Percentiles rank a stretch among this genome's conserved stretches.
Conservation (phyloP, 2,329 filamentous ascomycete genomes). For the Sclerotiophoma versabilis region DNA sequence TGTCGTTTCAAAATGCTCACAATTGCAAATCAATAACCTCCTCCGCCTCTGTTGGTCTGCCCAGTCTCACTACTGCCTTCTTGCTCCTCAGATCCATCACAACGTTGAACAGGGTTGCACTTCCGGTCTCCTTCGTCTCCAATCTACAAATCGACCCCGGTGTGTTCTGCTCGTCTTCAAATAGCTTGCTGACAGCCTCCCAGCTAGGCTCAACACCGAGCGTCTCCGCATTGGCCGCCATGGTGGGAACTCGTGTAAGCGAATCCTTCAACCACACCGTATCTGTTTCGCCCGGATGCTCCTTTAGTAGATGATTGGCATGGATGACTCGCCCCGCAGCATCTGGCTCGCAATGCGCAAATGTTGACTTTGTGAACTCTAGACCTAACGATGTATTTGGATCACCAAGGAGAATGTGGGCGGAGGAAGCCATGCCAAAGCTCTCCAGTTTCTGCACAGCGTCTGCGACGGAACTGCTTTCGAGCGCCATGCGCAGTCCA, state of each 20-base stretch:
- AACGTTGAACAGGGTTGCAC: conserved; percentile 47
- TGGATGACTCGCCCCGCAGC: conserved; percentile 48
- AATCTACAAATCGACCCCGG: conserved; percentile 46
- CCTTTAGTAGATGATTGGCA: conserved; percentile 53
- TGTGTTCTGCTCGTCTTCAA: conserved; percentile 52
- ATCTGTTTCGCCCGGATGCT: conserved; percentile 51
- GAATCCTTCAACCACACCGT: conserved; percentile 55
- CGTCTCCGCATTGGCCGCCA: conserved; percentile 41
- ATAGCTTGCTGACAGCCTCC: conserved; percentile 43
- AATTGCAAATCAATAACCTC: conserved; percentile 34
- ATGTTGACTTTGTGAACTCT: conserved; percentile 55
- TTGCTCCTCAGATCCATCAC: conserved; percentile 46
- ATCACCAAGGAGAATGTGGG: conserved; percentile 64
- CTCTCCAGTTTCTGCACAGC: conserved; percentile 56
- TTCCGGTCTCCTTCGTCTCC: conserved; percentile 35
- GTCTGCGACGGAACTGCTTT: conserved; percentile 56
- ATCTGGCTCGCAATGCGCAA: conserved; percentile 46
- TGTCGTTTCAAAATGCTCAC: conserved; percentile 14
- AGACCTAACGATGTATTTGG: conserved; percentile 55
- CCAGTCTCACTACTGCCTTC: conserved; percentile 39
- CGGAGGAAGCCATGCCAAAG: conserved; percentile 60
- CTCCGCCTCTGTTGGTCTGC: conserved; percentile 41
- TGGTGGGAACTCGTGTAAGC: conserved; percentile 44
- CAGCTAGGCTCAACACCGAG: conserved; percentile 34
- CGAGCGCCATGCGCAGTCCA: conserved; percentile 63